These are phyloP conservation scores for Aspergillus eucalypticola DNA, from an alignment of 2,329 filamentous ascomycete genomes.

Conservation along the genomic window DNA sequence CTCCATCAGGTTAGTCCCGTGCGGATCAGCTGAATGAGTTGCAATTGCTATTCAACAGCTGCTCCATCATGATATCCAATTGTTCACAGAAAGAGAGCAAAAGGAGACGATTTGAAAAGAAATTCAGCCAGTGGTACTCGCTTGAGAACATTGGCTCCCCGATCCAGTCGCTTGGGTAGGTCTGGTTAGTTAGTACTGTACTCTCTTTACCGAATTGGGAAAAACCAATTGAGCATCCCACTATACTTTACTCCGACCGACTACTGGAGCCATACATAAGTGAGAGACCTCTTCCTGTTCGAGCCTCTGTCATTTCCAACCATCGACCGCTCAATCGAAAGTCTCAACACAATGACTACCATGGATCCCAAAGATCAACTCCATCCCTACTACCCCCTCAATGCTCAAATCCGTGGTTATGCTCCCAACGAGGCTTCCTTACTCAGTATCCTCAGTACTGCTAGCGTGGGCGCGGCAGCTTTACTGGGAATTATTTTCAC, in stretches of 20 bases:
- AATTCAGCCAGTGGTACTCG: not conserved
- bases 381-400: conserved; percentile 73
- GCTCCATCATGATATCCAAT: not conserved
- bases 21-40: not conserved
- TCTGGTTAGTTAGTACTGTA: not conserved
- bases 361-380: conserved; percentile 15
- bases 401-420: conserved; percentile 63
- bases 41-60: not conserved
- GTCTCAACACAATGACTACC: not conserved
- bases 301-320: no score
- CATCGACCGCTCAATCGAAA: not conserved
- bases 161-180: not conserved
- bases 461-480: conserved; percentile 56
- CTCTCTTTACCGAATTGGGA: not conserved
- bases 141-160: not conserved
- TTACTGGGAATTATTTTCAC: conserved; percentile 61
- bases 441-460: conserved; percentile 59
- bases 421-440: conserved; percentile 66
- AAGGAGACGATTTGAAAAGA: not conserved
- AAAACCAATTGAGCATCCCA: not conserved
- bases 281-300: not conserved
- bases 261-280: not conserved
- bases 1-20: conserved; percentile 10
- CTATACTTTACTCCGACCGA: not conserved
- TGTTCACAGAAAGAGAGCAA: not conserved